A percentile compares a stretch with the other conserved stretches of the same genome.
Conservation (phyloP, 352 stramenopile genomes). For the Pythium grandisporangium region DNA sequence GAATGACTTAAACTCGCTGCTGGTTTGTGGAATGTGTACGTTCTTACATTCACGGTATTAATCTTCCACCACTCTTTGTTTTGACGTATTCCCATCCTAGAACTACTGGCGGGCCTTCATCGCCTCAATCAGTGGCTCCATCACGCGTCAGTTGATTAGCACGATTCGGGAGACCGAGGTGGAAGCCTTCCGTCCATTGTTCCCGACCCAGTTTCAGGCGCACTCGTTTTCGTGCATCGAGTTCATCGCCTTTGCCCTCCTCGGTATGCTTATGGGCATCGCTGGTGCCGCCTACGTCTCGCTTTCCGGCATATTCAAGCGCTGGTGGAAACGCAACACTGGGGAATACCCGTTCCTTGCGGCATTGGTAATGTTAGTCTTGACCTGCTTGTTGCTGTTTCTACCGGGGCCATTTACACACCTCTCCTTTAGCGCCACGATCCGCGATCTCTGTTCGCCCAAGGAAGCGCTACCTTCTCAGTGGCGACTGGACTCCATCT, state of each 20-base stretch:
- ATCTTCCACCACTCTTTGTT: too few relatives aligned
- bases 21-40: too few relatives aligned
- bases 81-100: conserved; percentile 5
- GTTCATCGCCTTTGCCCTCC: conserved; percentile 31
- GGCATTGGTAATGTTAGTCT: conserved; percentile 19
- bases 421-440: conserved; percentile 16
- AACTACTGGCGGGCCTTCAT: conserved; percentile 71
- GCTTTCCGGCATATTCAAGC: conserved; percentile 23
- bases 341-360: conserved; percentile 13
- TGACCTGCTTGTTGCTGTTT: conserved; percentile 26
- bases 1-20: too few relatives aligned
- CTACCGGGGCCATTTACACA: conserved; percentile 27
- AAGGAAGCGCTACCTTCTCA: conserved; percentile 8
- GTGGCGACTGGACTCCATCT: conserved; percentile 23
- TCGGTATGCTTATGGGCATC: conserved; percentile 39
- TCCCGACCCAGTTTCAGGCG: conserved; percentile 26
- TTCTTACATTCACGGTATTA: not conserved
- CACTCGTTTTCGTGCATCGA: conserved; percentile 40
- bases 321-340: conserved; percentile 22
- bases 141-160: conserved; percentile 30
- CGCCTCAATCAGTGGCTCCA: conserved; percentile 37
- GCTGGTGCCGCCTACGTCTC: conserved; percentile 39
- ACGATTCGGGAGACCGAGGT: conserved; percentile 31
- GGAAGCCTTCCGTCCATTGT: conserved; percentile 34
- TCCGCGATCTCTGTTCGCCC: conserved; percentile 21